These are phyloP conservation scores for Arabis alpina DNA, from an alignment of 345 rosid genomes.

Conservation along the genomic window DNA sequence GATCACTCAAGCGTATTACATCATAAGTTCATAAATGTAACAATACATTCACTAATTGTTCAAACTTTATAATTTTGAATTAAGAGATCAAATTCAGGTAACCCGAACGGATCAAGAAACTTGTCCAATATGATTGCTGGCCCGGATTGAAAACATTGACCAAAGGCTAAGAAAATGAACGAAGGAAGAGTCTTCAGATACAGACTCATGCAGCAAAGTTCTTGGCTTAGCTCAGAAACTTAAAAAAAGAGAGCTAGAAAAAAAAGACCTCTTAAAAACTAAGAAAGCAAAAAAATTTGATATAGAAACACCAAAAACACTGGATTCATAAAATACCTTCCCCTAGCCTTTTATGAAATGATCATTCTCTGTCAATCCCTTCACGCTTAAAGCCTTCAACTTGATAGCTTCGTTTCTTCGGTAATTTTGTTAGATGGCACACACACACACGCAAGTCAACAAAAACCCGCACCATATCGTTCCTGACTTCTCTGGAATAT, in stretches of 20 bases:
- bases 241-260: constrained; percentile 32
- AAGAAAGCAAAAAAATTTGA: constrained; percentile 27
- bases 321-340: constrained; percentile 29
- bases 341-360: constrained; percentile 29
- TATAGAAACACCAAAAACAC: constrained; percentile 42
- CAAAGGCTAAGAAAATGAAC: constrained; percentile 30
- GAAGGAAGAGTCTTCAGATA: constrained; percentile 42
- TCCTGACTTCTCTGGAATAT: constrained; percentile 36
- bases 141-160: constrained; percentile 26
- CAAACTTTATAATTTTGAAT: too few relatives aligned
- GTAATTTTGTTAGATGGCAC: constrained; percentile 32
- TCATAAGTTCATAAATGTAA: too few relatives aligned
- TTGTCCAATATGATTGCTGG: constrained; percentile 29
- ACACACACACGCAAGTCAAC: constrained; percentile 26
- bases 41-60: too few relatives aligned
- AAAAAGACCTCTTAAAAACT: constrained; percentile 32
- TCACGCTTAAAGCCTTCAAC: constrained; percentile 33
- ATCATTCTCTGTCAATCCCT: constrained; percentile 27
- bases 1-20: not conserved
- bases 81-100: too few relatives aligned
- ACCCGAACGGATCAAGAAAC: not conserved
- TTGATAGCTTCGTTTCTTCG: constrained; percentile 30
- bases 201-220: constrained; percentile 43
- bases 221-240: constrained; percentile 38
- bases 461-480: constrained; percentile 21